Conservation (phyloP, 768 basidiomycete genomes). For the Tricholoma sp. region DNA sequence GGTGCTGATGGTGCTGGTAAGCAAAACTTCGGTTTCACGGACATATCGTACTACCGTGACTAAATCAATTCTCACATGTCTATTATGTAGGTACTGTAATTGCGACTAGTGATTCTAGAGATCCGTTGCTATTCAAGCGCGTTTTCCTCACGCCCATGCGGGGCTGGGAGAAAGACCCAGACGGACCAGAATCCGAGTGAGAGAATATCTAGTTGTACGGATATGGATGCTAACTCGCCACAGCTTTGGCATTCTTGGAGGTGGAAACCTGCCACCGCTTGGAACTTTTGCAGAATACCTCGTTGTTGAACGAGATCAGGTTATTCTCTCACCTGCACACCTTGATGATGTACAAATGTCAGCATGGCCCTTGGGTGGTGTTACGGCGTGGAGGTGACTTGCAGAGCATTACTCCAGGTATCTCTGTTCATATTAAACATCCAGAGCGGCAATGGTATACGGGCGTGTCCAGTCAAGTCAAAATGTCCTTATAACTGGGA, state of each 20-base stretch:
- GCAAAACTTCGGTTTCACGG: constrained; percentile 9
- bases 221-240: background rate
- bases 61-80: background rate
- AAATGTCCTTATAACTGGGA: constrained; percentile 75
- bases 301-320: constrained; percentile 63
- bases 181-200: constrained; percentile 62
- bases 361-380: constrained; percentile 71
- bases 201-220: constrained; percentile 9
- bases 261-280: constrained; percentile 42
- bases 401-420: background rate
- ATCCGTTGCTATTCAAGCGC: constrained; percentile 53
- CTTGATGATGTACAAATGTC: constrained; percentile 64
- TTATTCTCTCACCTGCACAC: constrained; percentile 61
- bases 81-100: constrained; percentile 54
- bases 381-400: constrained; percentile 80
- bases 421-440: background rate
- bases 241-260: constrained; percentile 68
- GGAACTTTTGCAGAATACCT: constrained; percentile 80
- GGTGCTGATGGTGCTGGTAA: constrained; percentile 75
- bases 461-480: constrained; percentile 58
- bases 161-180: constrained; percentile 66
- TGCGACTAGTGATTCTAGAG: constrained; percentile 46
- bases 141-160: constrained; percentile 74
- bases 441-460: constrained; percentile 62
- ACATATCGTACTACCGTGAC: too few species aligned